phyloP scores from a whole-genome alignment of 2,329 filamentous ascomycete genomes.

The Fonsecaea multimorphosa region DNA sequence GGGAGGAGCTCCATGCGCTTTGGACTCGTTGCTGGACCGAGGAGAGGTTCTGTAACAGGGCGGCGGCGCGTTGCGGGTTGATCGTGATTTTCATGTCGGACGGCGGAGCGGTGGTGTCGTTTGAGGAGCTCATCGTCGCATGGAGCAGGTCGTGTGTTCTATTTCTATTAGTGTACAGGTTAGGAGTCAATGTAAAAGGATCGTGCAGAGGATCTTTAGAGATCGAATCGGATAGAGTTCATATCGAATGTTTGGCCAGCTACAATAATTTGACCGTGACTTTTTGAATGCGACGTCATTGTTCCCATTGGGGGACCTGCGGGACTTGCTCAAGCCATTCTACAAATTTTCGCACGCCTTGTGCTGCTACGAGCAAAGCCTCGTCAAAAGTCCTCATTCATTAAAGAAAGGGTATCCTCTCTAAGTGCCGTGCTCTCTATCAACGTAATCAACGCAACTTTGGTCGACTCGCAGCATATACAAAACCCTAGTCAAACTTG shows the following conservation, averaged over 20 bases:
- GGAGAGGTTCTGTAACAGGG: slow-evolving; percentile 67
- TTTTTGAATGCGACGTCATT: neutral
- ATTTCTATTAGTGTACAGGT: too few species aligned
- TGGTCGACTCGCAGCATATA: neutral
- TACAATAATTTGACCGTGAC: too few species aligned
- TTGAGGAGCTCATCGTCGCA: neutral
- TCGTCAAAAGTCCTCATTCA: neutral
- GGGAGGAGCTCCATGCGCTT: slow-evolving; percentile 72
- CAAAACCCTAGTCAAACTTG: neutral
- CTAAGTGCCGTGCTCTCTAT: neutral
- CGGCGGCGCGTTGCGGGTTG: slow-evolving; percentile 65
- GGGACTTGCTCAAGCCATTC: neutral
- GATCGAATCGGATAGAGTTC: too few species aligned
- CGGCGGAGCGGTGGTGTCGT: neutral
- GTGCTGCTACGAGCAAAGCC: neutral
- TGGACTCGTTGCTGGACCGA: slow-evolving; percentile 54
- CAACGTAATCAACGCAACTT: neutral
- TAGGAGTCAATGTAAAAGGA: too few species aligned
- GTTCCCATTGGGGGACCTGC: neutral
- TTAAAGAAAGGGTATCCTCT: neutral
- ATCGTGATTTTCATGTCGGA: slow-evolving; percentile 29
- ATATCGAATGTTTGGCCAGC: too few species aligned
- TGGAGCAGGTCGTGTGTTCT: neutral
- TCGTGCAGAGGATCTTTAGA: too few species aligned
- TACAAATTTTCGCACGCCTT: neutral